Conservation (phyloP, 192 early-diverging fungal genomes). For the Podochytrium sp. region DNA sequence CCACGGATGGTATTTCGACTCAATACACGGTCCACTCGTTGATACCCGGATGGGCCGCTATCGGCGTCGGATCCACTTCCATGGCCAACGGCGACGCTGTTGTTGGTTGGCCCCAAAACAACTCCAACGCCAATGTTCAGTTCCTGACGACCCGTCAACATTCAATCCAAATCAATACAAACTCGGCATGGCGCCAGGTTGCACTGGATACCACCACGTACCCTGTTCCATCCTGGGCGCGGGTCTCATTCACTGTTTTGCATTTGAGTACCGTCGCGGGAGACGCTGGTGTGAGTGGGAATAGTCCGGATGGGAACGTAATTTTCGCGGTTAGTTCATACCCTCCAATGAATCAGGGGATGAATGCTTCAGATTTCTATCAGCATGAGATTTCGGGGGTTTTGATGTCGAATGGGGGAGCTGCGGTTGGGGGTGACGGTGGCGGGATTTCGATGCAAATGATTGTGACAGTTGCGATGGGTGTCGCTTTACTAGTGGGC, state of each 20-base stretch:
- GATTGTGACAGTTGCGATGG: not conserved
- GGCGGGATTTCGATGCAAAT: not conserved
- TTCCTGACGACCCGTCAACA: constrained; percentile 5
- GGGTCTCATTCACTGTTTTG: not conserved
- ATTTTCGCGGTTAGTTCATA: not conserved
- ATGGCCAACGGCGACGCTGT: constrained; percentile 19
- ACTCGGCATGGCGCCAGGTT: constrained; percentile 4
- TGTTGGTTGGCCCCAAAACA: not conserved
- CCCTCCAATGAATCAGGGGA: not conserved
- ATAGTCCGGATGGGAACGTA: not conserved
- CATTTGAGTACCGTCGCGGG: not conserved
- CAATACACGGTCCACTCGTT: not conserved
- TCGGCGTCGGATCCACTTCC: constrained; percentile 8
- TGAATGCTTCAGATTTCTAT: not conserved
- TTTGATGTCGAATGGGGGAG: not conserved
- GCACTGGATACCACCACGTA: not conserved
- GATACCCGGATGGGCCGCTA: constrained; percentile 19
- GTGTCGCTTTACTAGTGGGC: not conserved
- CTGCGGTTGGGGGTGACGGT: not conserved
- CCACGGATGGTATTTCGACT: not conserved
- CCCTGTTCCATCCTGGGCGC: constrained; percentile 25
- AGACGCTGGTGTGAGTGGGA: not conserved
- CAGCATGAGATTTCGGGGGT: constrained; percentile 16
- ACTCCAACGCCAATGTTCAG: not conserved
- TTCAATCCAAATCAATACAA: not conserved